phyloP scores from a whole-genome alignment of 768 basidiomycete species.

The Calocera viscosa region DNA sequence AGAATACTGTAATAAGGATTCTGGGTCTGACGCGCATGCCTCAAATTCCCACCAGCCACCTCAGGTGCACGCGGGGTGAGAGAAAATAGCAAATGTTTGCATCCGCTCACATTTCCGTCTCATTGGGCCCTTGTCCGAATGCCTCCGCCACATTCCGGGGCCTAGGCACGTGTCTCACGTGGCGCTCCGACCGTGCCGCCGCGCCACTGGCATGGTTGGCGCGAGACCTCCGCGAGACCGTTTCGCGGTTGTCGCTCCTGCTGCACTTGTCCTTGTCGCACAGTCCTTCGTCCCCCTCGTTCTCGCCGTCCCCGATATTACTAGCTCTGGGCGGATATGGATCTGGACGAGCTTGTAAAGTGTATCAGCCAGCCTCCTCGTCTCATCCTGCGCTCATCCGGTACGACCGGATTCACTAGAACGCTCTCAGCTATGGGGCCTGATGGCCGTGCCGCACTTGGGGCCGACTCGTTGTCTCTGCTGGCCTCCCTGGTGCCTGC shows the following conservation, averaged over 20 bases:
- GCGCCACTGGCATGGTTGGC: background rate
- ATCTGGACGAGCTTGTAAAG: background rate
- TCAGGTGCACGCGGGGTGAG: too few relatives aligned
- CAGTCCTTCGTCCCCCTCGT: background rate
- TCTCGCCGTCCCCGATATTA: background rate
- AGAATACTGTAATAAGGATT: too few relatives aligned
- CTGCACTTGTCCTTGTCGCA: background rate
- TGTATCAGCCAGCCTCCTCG: conserved; percentile 3
- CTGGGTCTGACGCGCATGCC: too few relatives aligned
- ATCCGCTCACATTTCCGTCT: too few relatives aligned
- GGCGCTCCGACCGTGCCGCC: background rate
- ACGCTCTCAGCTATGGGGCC: background rate
- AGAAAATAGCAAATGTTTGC: too few relatives aligned
- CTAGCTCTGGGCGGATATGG: background rate
- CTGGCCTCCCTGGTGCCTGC: background rate
- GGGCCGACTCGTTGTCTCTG: conserved; percentile 5
- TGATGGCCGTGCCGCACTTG: background rate
- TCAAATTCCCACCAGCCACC: too few relatives aligned
- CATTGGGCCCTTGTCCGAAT: background rate
- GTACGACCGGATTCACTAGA: conserved; percentile 3
- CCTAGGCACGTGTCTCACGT: conserved; percentile 1
- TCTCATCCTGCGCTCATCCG: background rate
- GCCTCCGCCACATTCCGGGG: background rate
- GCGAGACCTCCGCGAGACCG: background rate
- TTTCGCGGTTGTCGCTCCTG: background rate